Conservation (phyloP, 148 eudicot genomes). For the Dianthus caryophyllus region DNA sequence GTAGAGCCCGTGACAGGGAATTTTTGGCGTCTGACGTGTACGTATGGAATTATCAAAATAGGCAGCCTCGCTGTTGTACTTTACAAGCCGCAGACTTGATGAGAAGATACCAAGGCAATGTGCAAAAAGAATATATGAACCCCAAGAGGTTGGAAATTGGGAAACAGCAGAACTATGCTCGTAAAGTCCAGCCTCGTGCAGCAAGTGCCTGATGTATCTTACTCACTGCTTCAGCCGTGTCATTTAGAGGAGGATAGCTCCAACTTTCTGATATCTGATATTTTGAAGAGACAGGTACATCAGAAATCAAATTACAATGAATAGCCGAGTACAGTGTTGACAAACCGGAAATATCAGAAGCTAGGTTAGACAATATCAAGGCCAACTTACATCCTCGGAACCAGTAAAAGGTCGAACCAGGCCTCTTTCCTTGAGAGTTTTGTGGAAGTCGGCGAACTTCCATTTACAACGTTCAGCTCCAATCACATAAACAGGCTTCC, state of each 20-base stretch:
- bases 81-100: conserved; percentile 14
- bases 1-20: background rate
- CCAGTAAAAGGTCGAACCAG: conserved; percentile 90
- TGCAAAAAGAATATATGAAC: conserved; percentile 14
- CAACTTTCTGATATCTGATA: conserved; percentile 80
- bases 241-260: conserved; percentile 96
- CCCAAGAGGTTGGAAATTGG: background rate
- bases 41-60: background rate
- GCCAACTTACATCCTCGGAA: conserved; percentile 84
- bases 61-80: conserved; percentile 13
- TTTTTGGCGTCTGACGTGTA: background rate
- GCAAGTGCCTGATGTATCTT: conserved; percentile 76
- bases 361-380: background rate
- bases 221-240: conserved; percentile 81
- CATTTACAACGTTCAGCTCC: conserved; percentile 92
- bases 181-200: conserved; percentile 85
- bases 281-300: background rate
- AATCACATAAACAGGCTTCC: conserved; percentile 93
- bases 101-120: conserved; percentile 5
- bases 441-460: conserved; percentile 88
- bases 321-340: background rate
- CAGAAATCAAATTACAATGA: background rate
- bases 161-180: conserved; percentile 28
- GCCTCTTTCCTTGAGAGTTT: conserved; percentile 68
- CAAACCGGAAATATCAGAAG: background rate